Evolutionary conservation across 2,329 filamentous ascomycete genomes (phyloP), one percentile per base, ranked within the genome.

Genomic region (Scopulariopsis brevicaulis): DNA sequence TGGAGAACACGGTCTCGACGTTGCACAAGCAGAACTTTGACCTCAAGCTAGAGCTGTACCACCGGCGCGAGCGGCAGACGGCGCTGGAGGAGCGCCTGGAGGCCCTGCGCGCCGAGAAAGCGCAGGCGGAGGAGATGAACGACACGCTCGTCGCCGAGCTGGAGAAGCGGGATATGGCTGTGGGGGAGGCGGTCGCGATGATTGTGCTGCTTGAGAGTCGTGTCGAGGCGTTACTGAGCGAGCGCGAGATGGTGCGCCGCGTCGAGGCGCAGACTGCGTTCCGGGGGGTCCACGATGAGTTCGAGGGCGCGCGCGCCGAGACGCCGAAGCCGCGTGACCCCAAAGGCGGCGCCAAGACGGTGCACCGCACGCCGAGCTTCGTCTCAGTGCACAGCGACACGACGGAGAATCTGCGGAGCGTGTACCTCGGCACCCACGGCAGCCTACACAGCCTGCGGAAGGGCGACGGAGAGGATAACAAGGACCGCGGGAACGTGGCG

Each of bases 21-120:
- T 71, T 90, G 24, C 83, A 86, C 68, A 90, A 90, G 66, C 82
- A 89, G 70, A 90, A 90, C 65, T 90, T 90, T 63, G 86, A 89
- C 63, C 75, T 90, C 50, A 90, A 90, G 68, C 74, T 90, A 35
- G 86, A 90, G 66, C 70, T 90, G 1, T 88, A 80, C 63, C 85
- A 90, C 65, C 78, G 85, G 7, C 77, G 86, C 32, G 81, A 90
- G 69, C 77, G 80, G 57, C 84, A 87, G 64, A 76, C 75, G 10
- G 73, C 72, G 24, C 65, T 89, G 37, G 84, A 89, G 65, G 74
- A 78, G 37, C 74, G 77, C 48, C 63, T 85, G n/a, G 77, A 83
- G 43, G 68, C 68, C 4, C 71, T 88, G 20, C 79, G 83, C 61
- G 68, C 70, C 8, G 77, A 83, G 57, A 77, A 79, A 60, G 70